Percentiles rank a stretch among this genome's conserved stretches.
Evolutionary conservation across 2,329 filamentous ascomycete genomes (phyloP).

Genomic region (Venturia aucupariae): DNA sequence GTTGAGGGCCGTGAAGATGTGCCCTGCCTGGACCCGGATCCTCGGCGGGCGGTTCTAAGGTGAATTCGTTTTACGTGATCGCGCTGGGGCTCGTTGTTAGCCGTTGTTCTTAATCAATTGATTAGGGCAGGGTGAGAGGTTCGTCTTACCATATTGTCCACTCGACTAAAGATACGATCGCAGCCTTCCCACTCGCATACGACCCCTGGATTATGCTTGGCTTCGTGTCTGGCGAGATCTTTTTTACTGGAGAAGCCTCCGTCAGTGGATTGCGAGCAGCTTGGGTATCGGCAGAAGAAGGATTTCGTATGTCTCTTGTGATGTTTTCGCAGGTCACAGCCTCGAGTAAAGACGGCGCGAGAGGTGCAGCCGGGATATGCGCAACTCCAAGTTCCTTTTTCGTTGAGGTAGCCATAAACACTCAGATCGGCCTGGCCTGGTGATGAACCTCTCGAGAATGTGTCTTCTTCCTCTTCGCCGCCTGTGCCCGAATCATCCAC

Average conservation of each 20-base stretch:
- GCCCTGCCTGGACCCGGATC: background rate
- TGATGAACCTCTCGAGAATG: constrained; percentile 29
- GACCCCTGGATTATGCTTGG: constrained; percentile 53
- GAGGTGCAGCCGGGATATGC: constrained; percentile 51
- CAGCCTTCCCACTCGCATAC: constrained; percentile 50
- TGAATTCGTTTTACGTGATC: constrained; percentile 18
- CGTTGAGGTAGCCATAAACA: constrained; percentile 35
- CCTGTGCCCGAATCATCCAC: constrained; percentile 3
- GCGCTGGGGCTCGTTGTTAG: constrained; percentile 12
- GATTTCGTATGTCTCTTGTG: constrained; percentile 54
- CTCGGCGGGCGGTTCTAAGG: constrained; percentile 7
- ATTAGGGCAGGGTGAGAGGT: background rate
- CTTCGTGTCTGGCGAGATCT: constrained; percentile 51
- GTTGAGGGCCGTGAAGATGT: background rate
- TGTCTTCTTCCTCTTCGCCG: constrained; percentile 5
- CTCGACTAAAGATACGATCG: constrained; percentile 48
- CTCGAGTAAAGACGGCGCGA: constrained; percentile 47
- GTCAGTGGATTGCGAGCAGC: constrained; percentile 46
- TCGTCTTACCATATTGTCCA: constrained; percentile 50
- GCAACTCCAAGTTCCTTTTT: constrained; percentile 47
- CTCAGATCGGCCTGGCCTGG: constrained; percentile 31
- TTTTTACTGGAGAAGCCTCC: constrained; percentile 56
- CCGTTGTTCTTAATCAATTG: background rate
- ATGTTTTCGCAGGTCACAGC: constrained; percentile 54
- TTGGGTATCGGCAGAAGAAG: constrained; percentile 49